Evolutionary conservation across 2,329 filamentous ascomycete genomes (phyloP).

Genomic region (Penicillium paneum): DNA sequence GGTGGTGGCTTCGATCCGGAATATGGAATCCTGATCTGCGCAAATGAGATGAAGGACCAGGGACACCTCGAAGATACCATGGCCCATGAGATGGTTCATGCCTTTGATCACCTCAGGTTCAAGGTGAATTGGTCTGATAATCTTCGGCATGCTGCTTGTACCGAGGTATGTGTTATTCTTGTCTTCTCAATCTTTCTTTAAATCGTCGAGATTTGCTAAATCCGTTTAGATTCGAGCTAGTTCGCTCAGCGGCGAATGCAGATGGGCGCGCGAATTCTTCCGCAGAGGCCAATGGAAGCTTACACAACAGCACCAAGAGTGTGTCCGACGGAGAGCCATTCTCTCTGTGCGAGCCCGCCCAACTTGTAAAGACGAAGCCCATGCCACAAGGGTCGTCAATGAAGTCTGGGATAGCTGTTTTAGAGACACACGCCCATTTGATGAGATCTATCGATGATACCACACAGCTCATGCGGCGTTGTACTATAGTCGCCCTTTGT

Average conservation of each 20-base stretch:
- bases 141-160: slow-evolving; percentile 85
- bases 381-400: slow-evolving; percentile 85
- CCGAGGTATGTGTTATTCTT: slow-evolving; percentile 61
- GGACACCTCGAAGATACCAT: slow-evolving; percentile 89
- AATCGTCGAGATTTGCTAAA: slow-evolving; percentile 12
- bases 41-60: slow-evolving; percentile 78
- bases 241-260: slow-evolving; percentile 88
- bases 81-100: slow-evolving; percentile 96
- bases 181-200: background rate
- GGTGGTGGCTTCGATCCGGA: slow-evolving; percentile 81
- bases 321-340: slow-evolving; percentile 77
- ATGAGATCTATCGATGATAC: slow-evolving; percentile 78
- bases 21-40: slow-evolving; percentile 86
- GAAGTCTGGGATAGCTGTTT: slow-evolving; percentile 99
- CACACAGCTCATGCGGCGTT: slow-evolving; percentile 6
- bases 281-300: slow-evolving; percentile 81
- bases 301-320: slow-evolving; percentile 90
- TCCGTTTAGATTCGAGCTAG: slow-evolving; percentile 74
- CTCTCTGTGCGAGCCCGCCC: slow-evolving; percentile 75
- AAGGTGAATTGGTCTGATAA: slow-evolving; percentile 81
- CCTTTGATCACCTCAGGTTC: slow-evolving; percentile 88
- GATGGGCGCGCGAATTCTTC: slow-evolving; percentile 83
- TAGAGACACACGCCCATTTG: slow-evolving; percentile 87
- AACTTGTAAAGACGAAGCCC: slow-evolving; percentile 76
- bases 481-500: slow-evolving; percentile 11